Base-by-base conservation (phyloP, 108 stramenopile genomes). In the Chaetoceros muelleri region DNA sequence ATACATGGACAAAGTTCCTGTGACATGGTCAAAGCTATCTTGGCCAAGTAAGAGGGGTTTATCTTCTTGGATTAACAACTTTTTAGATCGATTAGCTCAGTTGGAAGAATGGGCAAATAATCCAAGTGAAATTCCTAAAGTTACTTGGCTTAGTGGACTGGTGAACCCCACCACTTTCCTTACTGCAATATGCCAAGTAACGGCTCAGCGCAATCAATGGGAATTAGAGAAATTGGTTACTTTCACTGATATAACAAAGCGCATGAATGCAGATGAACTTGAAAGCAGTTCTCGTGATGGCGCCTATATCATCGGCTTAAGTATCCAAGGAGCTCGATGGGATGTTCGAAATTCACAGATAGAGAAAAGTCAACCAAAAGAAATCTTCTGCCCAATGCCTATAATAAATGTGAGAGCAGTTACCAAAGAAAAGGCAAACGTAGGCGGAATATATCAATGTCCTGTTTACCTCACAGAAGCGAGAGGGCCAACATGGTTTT, bases 151-250 rank as follows among this genome's bases (percentile, higher is more conserved):
- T 45, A 67, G 74, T 28, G 86, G 86, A 3, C 60, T 94, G 24
- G 80, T 88, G 18, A 93, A 90, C 69, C 93, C 93, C 2, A 87
- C 84, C 52, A 82, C 85, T 56, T 92, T 93, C 71, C 61, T 95
- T 50, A 93, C 90, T n/a, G 89, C 90, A 24, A 80, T 95, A 44
- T 81, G 91, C 29, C 93, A 94, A 68, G 90, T 91, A 28, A 77
- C 87, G 5, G 90, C 93, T 19, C 88, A 92, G 47, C 83, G 80
- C 66, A 85, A 86, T 31, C 53, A 65, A 24, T 86, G 81, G 80
- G 88, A 86, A 57, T 64, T 95, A 22, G 90, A 95, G 65, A 86
- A 89, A 68, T 71, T 93, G 19, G 84, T 83, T 17, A 86, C 85
- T n/a, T 79, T 79, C 48, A 89, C 86, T 17, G 84, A 90, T n/a